These are phyloP conservation scores for Metarhizium robertsii DNA, from an alignment of 2,329 filamentous ascomycete genomes.

Conservation along the genomic window DNA sequence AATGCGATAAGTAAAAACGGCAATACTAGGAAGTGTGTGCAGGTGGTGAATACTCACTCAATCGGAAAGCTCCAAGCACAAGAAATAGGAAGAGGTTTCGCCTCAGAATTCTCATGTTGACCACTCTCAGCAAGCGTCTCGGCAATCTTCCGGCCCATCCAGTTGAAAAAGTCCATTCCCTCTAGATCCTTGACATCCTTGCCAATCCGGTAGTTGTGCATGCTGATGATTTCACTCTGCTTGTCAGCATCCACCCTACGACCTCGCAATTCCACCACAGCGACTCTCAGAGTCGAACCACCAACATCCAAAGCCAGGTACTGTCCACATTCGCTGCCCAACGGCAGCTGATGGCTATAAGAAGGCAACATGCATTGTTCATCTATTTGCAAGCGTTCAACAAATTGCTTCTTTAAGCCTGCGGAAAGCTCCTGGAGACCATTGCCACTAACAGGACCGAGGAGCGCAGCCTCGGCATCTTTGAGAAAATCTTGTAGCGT, in stretches of 20 bases:
- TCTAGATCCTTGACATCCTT: slow-evolving; percentile 44
- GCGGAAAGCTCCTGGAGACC: slow-evolving; percentile 36
- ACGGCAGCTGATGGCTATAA: slow-evolving; percentile 54
- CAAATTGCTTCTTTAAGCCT: slow-evolving; percentile 45
- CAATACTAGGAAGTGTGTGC: slow-evolving; percentile 9
- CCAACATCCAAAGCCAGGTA: slow-evolving; percentile 60
- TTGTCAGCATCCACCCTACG: slow-evolving; percentile 25
- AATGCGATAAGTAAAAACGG: slow-evolving; percentile 11
- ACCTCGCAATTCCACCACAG: slow-evolving; percentile 50
- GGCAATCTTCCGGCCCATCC: slow-evolving; percentile 54
- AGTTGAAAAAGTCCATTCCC: slow-evolving; percentile 55
- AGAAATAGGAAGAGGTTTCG: slow-evolving; percentile 45
- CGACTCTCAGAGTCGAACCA: slow-evolving; percentile 57
- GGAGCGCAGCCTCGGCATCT: slow-evolving; percentile 44
- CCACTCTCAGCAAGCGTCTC: slow-evolving; percentile 42
- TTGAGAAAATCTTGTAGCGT: slow-evolving; percentile 43
- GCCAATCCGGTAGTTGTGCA: slow-evolving; percentile 47
- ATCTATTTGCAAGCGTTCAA: slow-evolving; percentile 40
- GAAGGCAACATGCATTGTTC: slow-evolving; percentile 55
- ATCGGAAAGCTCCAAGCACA: slow-evolving; percentile 64
- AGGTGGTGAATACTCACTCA: slow-evolving; percentile 39
- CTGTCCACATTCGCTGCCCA: slow-evolving; percentile 48
- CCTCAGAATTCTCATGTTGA: slow-evolving; percentile 24
- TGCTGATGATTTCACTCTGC: slow-evolving; percentile 43
- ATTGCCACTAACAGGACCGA: slow-evolving; percentile 36